Evolutionary conservation across 306 rosid genomes (phyloP).

Genomic region (Coriaria nepalensis): DNA sequence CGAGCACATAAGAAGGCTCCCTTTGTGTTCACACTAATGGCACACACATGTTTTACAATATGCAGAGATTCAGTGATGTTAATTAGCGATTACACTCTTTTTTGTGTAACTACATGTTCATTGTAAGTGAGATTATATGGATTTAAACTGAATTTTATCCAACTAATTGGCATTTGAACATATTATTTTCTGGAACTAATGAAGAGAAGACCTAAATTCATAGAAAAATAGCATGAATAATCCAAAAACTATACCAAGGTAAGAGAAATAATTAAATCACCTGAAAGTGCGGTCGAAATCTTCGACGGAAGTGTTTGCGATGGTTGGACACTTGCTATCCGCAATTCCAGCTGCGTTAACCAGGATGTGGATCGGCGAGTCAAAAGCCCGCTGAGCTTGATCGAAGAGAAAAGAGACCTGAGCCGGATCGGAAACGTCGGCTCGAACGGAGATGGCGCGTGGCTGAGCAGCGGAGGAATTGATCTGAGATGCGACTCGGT

Average conservation of each 20-base stretch:
- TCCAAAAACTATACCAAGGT: neutral
- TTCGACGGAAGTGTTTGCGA: conserved; percentile 18
- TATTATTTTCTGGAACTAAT: no score
- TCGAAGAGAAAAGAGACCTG: conserved; percentile 31
- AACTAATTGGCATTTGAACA: no score
- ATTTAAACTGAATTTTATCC: no score
- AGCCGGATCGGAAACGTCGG: conserved; percentile 29
- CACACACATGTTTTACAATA: no score
- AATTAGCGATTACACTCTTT: no score
- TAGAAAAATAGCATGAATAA: no score
- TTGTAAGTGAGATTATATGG: no score
- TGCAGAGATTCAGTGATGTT: no score
- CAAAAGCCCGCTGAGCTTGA: conserved; percentile 21
- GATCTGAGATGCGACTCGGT: conserved; percentile 25
- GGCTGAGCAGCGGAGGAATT: conserved; percentile 10
- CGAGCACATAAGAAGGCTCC: conserved; percentile 26
- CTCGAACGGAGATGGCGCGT: conserved; percentile 22
- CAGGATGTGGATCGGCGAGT: conserved; percentile 17
- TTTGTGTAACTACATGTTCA: no score
- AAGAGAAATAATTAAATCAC: neutral
- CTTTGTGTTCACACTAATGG: conserved; percentile 20
- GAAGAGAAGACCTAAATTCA: no score
- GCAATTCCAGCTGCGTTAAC: conserved; percentile 32
- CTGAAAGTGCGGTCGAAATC: conserved; percentile 33
- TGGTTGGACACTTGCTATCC: conserved; percentile 25